Base-by-base conservation (phyloP, 2,329 filamentous ascomycete genomes). In the Penicillium paneum region DNA sequence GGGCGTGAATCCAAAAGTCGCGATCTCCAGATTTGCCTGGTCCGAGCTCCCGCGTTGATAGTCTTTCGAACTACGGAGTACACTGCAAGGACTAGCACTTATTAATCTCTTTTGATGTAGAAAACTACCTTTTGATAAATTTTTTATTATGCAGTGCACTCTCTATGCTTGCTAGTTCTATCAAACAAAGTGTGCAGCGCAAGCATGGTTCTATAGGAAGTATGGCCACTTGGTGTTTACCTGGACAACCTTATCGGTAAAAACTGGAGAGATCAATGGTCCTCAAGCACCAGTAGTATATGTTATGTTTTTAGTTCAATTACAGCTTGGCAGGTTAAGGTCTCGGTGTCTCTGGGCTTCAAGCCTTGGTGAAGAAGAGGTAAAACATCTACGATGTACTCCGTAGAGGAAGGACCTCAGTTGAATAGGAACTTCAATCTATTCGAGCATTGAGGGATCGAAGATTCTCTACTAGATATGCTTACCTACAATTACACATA, bases 11-110 rank as follows among this genome's bases (percentile, higher is more conserved):
- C 51, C 59, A 58, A 66, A 68, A 71, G 69, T 72, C 71, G 71
- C 71, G 71, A 72, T 71, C 69, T 69, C 65, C 68, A 65, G 62
- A 60, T 64, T 64, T 43, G 58, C 52, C 31, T 68, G 70, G 69
- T 64, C 71, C 70, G 70, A 72, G 71, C 71, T 73, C 64, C 61
- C 52, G 51, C 49, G 54, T 44, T 49, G 43, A 44, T 39, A 49
- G 50, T 28, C 41, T 36, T 50, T 54, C 39, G 26, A 46, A 19
- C 26, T 54, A n/a, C n/a, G n/a, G n/a, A n/a, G n/a, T n/a, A 45
- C 34, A 39, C 21, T 19, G 21, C 21, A 44, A 44, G 21, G 12
- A n/a, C 24, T 39, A 15, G 19, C 29, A 44, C 29, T 34, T 32
- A 32, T 44, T 32, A 3, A 6, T 44, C n/a, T 24, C 5, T 44